Base-by-base conservation (phyloP, 1,284 basidiomycete genomes). In the Trichosporon sp. region DNA sequence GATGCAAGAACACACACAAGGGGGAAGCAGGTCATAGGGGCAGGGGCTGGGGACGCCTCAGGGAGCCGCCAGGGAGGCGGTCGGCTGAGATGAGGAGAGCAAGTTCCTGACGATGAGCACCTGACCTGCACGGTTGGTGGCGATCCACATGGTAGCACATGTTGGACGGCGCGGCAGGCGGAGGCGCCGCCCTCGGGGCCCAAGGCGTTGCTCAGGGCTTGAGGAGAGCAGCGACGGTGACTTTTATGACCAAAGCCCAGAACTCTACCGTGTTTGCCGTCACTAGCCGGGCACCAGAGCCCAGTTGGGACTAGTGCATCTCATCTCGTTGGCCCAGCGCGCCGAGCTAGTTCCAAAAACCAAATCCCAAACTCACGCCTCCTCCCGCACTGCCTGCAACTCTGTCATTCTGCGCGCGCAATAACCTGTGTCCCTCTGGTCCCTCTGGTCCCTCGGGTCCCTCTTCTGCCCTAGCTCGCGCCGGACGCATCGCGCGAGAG, bases 141-240 rank as follows among this genome's bases (percentile, higher is more conserved):
- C 49, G 49, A 54, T 54, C 49, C 49, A 54, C 49, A 54, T 54
- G 49, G 49, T 29, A 54, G 49, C 49, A 54, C 49, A 54, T 54
- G 49, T 54, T 54, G 25, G 49, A 25, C 49, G 25, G 40, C 40
- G 40, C 40, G 13, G 49, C 49, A 14, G 7, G 4, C 49, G 10
- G 27, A 16, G 25, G 49, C 37, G 6, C 9, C 19, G 19, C 19
- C 6, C 49, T 54, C 10, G 49, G 49, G 49, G 49, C 49, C 49
- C 49, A 54, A 54, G 49, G 49, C 49, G 49, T 27, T 21, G 9
- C 29, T 54, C 25, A 29, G 49, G n/a, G 49, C 37, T 44, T 16
- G 16, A 27, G 25, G 9, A n/a, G 16, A 13, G 10, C 10, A 27
- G 49, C 49, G 11, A 54, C 49, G 49, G 49, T 16, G 49, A 54